phyloP scores from a whole-genome alignment of 495 filamentous ascomycete genomes.

The Parathielavia appendiculata region DNA sequence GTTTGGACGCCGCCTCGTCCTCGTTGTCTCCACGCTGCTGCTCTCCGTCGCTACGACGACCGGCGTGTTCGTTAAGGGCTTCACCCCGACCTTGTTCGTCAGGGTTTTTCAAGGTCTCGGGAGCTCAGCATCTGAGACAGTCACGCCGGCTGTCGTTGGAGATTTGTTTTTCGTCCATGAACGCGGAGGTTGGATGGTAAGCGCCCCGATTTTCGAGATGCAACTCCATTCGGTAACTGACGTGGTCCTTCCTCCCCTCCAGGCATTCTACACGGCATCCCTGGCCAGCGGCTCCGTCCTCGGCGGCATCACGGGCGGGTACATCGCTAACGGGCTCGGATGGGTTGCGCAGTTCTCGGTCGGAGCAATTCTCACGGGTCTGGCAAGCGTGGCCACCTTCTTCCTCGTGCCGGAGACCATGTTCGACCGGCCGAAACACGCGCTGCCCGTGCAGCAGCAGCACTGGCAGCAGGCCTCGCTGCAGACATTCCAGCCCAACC shows the following conservation, averaged over 20 bases:
- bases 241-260: not conserved
- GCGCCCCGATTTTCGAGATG: not conserved
- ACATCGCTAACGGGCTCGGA: slow-evolving; percentile 40
- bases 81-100: slow-evolving; percentile 40
- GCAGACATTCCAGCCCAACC: slow-evolving; percentile 16
- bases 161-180: slow-evolving; percentile 52
- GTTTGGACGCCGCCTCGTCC: slow-evolving; percentile 51
- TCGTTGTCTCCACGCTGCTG: slow-evolving; percentile 45
- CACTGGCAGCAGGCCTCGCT: no score
- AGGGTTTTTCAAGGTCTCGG: slow-evolving; percentile 50
- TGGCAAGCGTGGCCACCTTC: slow-evolving; percentile 26
- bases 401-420: slow-evolving; percentile 55
- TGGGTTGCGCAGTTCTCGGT: slow-evolving; percentile 45
- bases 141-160: slow-evolving; percentile 50
- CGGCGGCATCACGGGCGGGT: slow-evolving; percentile 47
- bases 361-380: slow-evolving; percentile 37
- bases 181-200: slow-evolving; percentile 45
- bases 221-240: not conserved
- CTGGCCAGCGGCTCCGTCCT: slow-evolving; percentile 48
- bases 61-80: slow-evolving; percentile 42
- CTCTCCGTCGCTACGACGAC: slow-evolving; percentile 44
- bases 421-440: slow-evolving; percentile 34
- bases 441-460: slow-evolving; percentile 9
- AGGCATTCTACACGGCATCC: slow-evolving; percentile 49
- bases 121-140: slow-evolving; percentile 49